Conservation (phyloP, 2,329 filamentous ascomycete genomes). For the Waltergamsia citrina region DNA sequence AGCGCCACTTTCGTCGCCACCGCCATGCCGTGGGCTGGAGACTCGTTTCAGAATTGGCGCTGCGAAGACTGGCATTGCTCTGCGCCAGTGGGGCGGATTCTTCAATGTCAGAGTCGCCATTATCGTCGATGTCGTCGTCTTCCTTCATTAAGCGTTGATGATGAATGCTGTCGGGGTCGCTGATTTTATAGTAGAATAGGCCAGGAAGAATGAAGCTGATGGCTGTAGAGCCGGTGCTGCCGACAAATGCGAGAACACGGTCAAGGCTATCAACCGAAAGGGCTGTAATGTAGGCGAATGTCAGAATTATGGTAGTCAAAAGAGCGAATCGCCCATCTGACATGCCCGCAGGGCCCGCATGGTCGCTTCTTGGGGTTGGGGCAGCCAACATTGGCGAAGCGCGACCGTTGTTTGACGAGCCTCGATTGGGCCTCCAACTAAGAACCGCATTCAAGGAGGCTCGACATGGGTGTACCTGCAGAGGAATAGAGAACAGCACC, state of each 20-base stretch:
- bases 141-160: conserved; percentile 85
- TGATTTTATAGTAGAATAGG: conserved; percentile 98
- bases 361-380: conserved; percentile 33
- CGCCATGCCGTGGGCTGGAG: conserved; percentile 29
- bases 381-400: conserved; percentile 31
- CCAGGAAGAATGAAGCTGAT: conserved; percentile 97
- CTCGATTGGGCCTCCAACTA: conserved; percentile 68
- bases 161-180: conserved; percentile 73
- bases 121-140: conserved; percentile 72
- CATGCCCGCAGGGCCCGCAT: conserved; percentile 54
- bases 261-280: conserved; percentile 87
- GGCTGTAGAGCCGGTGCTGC: conserved; percentile 85
- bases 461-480: conserved; percentile 92
- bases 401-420: conserved; percentile 19
- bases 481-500: conserved; percentile 91
- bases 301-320: conserved; percentile 78
- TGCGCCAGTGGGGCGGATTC: conserved; percentile 32
- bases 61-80: conserved; percentile 35
- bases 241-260: conserved; percentile 88
- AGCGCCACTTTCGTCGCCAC: conserved; percentile 47
- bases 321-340: conserved; percentile 81
- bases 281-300: conserved; percentile 77
- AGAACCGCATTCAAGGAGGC: conserved; percentile 93
- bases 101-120: conserved; percentile 38
- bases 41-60: conserved; percentile 23